Base-by-base conservation (phyloP, 2,329 filamentous ascomycete species). In the Chaetomium globosum region DNA sequence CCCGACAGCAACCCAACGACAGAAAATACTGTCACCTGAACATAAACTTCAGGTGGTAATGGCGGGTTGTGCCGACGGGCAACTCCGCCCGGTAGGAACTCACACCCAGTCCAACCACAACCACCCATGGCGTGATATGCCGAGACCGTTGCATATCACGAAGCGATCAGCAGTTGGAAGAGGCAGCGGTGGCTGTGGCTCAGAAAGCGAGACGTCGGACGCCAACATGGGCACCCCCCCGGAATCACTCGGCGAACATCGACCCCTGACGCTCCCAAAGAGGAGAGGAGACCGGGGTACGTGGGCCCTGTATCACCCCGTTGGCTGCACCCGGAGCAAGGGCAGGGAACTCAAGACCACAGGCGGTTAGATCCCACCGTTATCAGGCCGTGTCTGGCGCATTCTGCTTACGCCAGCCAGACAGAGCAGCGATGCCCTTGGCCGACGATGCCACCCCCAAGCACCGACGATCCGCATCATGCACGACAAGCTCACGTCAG, bases 111-210 rank as follows among this genome's bases (percentile, higher is more conserved):
- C 33, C n/a, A 9, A 36, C 28, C 19, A 23, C 31, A 23, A 21
- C 51, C 9, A 53, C 10, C 36, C 59, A 12, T 63, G 61, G 48
- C 61, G 57, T 28, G 66, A 67, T 26, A 71, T 72, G 49, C 71
- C 82, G 21, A 77, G 77, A 36, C 84, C 85, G 12, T 73, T 86
- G 39, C 80, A 81, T 49, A 82, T 86, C 71, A 73, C 80, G 71
- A 86, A 84, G 71, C 75, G 75, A 62, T 52, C 63, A 16, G 65
- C 61, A 13, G 74, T 69, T 68, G 71, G 68, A 70, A 62, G 39
- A 46, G 26, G 49, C 58, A 39, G 30, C 59, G 31, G 67, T 7
- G 57, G 52, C 36, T 62, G 49, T 52, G 71, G 65, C 54, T 36
- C 49, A 39, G 63, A 63, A 30, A 76, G 74, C 65, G 61, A 66